Evolutionary conservation across 176 grass and related monocot species (phyloP).

Genomic region (Ensete glaucum): DNA sequence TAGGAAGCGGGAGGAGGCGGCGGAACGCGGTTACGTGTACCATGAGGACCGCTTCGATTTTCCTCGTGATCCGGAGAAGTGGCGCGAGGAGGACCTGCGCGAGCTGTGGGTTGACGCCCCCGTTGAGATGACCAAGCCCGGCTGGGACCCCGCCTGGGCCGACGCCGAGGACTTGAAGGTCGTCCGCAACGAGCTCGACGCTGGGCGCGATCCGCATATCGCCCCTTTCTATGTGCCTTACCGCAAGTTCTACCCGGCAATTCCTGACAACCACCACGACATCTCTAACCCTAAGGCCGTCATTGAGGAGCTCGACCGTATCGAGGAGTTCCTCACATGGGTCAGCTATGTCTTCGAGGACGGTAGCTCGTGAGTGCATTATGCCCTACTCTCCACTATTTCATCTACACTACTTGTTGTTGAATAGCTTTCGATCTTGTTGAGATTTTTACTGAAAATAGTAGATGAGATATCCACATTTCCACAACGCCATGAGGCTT

Average conservation of each 20-base stretch:
- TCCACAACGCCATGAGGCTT: too few species aligned
- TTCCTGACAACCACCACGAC: conserved; percentile 29
- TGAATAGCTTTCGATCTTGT: too few species aligned
- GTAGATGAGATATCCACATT: too few species aligned
- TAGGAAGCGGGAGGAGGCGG: conserved; percentile 12
- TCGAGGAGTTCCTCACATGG: conserved; percentile 27
- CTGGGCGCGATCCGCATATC: conserved; percentile 7
- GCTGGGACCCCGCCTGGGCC: conserved; percentile 23
- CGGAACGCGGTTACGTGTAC: not conserved
- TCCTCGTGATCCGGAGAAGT: conserved; percentile 27
- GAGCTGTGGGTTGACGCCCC: conserved; percentile 30
- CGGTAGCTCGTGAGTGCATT: conserved; percentile 19
- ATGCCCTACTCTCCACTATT: not conserved
- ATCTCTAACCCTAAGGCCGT: conserved; percentile 22
- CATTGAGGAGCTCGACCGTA: conserved; percentile 31
- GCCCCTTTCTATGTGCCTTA: conserved; percentile 29
- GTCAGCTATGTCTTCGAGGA: conserved; percentile 25
- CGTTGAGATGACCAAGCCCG: conserved; percentile 16
- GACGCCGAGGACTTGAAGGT: conserved; percentile 20
- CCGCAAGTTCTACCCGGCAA: conserved; percentile 22
- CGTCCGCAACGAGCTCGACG: not conserved
- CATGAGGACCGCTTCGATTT: conserved; percentile 28
- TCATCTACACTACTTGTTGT: not conserved
- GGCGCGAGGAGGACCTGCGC: conserved; percentile 33
- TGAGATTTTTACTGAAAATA: too few species aligned